Conservation (phyloP, 768 basidiomycete genomes). For the Scleroderma citrinum region DNA sequence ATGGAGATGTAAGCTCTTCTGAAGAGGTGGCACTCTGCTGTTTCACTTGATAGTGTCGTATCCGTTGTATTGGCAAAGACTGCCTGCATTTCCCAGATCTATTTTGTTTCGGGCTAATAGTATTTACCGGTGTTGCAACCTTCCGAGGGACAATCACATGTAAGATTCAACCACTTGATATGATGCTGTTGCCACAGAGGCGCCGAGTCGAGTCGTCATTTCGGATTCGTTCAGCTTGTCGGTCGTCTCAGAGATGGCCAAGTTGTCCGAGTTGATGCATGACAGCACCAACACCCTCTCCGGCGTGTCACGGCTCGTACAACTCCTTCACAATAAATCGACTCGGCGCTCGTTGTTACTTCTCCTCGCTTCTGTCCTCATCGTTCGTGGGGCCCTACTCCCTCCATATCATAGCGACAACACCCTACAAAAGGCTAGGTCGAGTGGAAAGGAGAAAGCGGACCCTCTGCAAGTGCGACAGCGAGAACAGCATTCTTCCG, state of each 20-base stretch:
- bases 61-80: too few species aligned
- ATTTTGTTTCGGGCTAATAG: too few species aligned
- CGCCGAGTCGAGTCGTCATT: not conserved
- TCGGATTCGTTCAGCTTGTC: not conserved
- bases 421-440: conserved; percentile 48
- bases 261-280: conserved; percentile 4
- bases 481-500: conserved; percentile 47
- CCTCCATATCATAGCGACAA: conserved; percentile 28
- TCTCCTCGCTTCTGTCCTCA: conserved; percentile 40
- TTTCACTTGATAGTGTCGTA: too few species aligned
- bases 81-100: too few species aligned
- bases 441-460: conserved; percentile 53
- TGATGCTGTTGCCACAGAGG: not conserved
- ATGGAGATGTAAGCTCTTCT: too few species aligned
- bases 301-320: not conserved
- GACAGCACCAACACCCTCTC: not conserved
- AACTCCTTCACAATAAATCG: conserved; percentile 7
- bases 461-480: conserved; percentile 58
- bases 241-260: conserved; percentile 1
- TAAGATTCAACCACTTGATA: too few species aligned
- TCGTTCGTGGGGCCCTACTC: conserved; percentile 43
- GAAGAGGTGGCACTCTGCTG: too few species aligned
- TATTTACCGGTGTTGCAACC: too few species aligned
- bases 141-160: conserved; percentile 1
- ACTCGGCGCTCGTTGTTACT: conserved; percentile 32